Evolutionary conservation across 2,329 filamentous ascomycete species (phyloP), one percentile per base, ranked within the genome.

Genomic region (Anisogramma anomala): DNA sequence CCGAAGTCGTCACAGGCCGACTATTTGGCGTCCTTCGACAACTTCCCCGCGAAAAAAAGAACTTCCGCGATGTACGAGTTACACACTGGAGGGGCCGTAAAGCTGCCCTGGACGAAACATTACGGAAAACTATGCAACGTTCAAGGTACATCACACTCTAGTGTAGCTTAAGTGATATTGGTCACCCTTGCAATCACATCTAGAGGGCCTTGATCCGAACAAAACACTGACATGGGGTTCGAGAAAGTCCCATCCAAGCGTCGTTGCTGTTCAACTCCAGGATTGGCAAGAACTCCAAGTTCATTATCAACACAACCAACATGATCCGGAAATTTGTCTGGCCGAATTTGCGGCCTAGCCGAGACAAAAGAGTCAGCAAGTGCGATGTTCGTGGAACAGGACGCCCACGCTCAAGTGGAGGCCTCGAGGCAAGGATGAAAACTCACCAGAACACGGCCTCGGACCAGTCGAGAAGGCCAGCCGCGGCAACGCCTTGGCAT

Each of bases 321-420:
- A 54, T 37, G 14, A 52, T 51, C 10, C 43, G 45, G 6, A 53
- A 41, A 18, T 55, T 49, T 39, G 49, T 44, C 34, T 43, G 43
- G 2, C 51, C 53, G 17, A 55, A 48, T 19, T 47, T 39, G 14
- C 49, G 49, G 6, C 49, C 46, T 51, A 14, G n/a, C 13, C n/a
- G 4, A 8, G n/a, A 15, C 25, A 4, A 3, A 18, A 41, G 19
- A 42, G 33, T 17, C 30, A 17, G 15, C 22, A 4, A 5, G 15
- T n/a, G n/a, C n/a, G n/a, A n/a, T n/a, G n/a, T n/a, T n/a, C n/a
- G n/a, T n/a, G n/a, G n/a, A n/a, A n/a, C n/a, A n/a, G n/a, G n/a
- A n/a, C n/a, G n/a, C n/a, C n/a, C n/a, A n/a, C n/a, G n/a, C n/a
- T n/a, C n/a, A n/a, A n/a, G n/a, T n/a, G n/a, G n/a, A n/a, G n/a